Percentiles rank a stretch among this genome's conserved stretches.
These are phyloP conservation scores for Streptanthus diversifolius DNA, from an alignment of 345 rosid genomes.

Conservation along the genomic window DNA sequence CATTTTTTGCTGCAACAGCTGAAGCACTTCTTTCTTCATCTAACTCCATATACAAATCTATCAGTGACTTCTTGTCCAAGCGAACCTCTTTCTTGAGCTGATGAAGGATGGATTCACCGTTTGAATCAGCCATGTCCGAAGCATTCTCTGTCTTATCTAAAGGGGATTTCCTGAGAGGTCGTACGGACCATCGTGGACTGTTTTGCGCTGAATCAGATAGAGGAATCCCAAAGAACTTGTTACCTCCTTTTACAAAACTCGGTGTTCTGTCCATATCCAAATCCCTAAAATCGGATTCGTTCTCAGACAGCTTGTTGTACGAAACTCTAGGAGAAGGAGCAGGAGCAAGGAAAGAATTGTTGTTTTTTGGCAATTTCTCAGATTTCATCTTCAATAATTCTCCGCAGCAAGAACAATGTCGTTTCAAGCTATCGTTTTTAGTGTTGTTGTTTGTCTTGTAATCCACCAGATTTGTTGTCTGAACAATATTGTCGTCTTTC, in stretches of 20 bases:
- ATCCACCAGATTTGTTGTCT: conserved; percentile 18
- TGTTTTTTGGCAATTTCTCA: conserved; percentile 23
- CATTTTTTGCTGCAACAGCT: conserved; percentile 85
- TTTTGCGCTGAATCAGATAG: conserved; percentile 55
- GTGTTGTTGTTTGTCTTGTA: conserved; percentile 15
- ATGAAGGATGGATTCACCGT: conserved; percentile 49
- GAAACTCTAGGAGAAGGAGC: conserved; percentile 74
- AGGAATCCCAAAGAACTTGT: conserved; percentile 73
- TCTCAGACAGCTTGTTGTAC: conserved; percentile 36
- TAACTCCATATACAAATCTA: conserved; percentile 79
- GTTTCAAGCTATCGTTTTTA: conserved; percentile 7
- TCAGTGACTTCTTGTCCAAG: conserved; percentile 75
- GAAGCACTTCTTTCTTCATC: conserved; percentile 92
- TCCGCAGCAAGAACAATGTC: conserved; percentile 70
- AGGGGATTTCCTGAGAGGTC: conserved; percentile 42
- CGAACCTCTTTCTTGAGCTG: conserved; percentile 73
- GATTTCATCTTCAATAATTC: conserved; percentile 50
- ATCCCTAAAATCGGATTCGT: conserved; percentile 36
- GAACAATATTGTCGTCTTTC: conserved; percentile 35
- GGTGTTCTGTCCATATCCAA: conserved; percentile 50
- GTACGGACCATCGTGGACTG: conserved; percentile 55
- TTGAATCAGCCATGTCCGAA: conserved; percentile 40
- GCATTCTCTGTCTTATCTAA: conserved; percentile 52
- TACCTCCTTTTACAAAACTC: conserved; percentile 41
- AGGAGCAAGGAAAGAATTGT: conserved; percentile 49